phyloP scores from a whole-genome alignment of 495 filamentous ascomycete species.

The Cercophora scortea region DNA sequence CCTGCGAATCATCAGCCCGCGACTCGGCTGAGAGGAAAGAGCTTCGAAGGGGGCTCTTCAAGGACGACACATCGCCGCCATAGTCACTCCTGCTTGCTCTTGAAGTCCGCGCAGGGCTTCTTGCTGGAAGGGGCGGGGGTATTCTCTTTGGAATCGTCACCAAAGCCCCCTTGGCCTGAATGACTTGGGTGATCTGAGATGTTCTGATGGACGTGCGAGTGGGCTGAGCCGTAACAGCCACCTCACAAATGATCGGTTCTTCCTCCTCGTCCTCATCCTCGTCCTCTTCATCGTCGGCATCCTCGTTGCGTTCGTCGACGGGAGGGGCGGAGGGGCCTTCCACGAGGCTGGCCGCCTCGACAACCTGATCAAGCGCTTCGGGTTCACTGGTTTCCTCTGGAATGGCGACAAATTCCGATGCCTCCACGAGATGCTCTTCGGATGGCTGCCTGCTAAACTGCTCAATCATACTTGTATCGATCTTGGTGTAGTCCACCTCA shows the following conservation, averaged over 20 bases:
- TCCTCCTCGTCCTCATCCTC: conserved; percentile 40
- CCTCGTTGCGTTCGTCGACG: conserved; percentile 23
- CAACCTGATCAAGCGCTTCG: not conserved
- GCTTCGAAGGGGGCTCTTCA: conserved; percentile 23
- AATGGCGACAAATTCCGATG: not conserved
- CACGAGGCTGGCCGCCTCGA: not conserved
- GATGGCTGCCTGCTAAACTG: conserved; percentile 16
- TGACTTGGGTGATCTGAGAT: conserved; percentile 29
- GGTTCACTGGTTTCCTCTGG: not conserved
- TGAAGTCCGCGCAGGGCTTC: conserved; percentile 47
- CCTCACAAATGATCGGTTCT: conserved; percentile 45
- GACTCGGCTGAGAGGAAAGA: conserved; percentile 20
- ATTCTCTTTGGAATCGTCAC: conserved; percentile 67
- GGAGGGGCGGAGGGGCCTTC: not conserved
- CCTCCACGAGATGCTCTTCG: conserved; percentile 8
- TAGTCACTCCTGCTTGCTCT: conserved; percentile 29
- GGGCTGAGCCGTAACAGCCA: conserved; percentile 38
- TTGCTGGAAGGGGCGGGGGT: conserved; percentile 55
- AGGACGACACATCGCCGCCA: conserved; percentile 20
- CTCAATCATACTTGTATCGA: conserved; percentile 39
- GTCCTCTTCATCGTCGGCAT: conserved; percentile 39
- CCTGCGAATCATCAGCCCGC: not conserved
- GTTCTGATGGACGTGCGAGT: conserved; percentile 45
- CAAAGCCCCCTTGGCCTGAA: conserved; percentile 49
- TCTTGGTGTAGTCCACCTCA: conserved; percentile 48